Percentiles rank a stretch among this genome's conserved stretches.
Conservation (phyloP, 1,284 basidiomycete species). For the Apiotrichum porosum region DNA sequence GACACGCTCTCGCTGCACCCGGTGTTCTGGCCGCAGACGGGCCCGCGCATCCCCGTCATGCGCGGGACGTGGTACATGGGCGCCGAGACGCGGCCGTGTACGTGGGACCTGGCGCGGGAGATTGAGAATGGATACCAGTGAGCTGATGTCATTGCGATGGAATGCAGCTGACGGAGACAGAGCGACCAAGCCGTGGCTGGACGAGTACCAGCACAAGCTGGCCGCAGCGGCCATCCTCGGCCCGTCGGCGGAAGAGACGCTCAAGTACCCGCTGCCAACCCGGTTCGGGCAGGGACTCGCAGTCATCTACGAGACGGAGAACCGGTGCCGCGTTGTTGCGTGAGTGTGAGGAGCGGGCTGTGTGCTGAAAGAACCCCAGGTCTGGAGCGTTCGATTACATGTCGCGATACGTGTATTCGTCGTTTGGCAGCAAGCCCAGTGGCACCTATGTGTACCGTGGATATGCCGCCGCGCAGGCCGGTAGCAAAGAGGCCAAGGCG, state of each 20-base stretch:
- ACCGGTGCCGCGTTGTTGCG: conserved; percentile 50
- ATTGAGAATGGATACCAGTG: conserved; percentile 52
- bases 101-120: conserved; percentile 51
- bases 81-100: conserved; percentile 51
- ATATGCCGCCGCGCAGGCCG: conserved; percentile 42
- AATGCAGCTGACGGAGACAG: conserved; percentile 16
- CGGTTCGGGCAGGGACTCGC: conserved; percentile 44
- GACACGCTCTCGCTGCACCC: conserved; percentile 48
- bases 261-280: conserved; percentile 50
- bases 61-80: conserved; percentile 54
- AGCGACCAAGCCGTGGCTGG: conserved; percentile 47
- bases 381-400: conserved; percentile 42
- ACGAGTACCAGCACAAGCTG: conserved; percentile 54
- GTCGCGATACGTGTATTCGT: conserved; percentile 44
- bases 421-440: conserved; percentile 41
- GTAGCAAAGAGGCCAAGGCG: conserved; percentile 15
- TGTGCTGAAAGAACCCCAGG: conserved; percentile 13
- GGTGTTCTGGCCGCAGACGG: conserved; percentile 55
- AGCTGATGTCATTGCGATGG: conserved; percentile 1
- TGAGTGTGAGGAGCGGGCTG: conserved; percentile 30
- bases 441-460: conserved; percentile 52
- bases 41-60: conserved; percentile 51
- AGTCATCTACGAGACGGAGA: conserved; percentile 53
- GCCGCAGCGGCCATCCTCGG: conserved; percentile 51
- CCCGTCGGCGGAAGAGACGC: conserved; percentile 53